Evolutionary conservation across 768 basidiomycete species (phyloP), one percentile per base, ranked within the genome.

Genomic region (Amanita pseudoporphyria): DNA sequence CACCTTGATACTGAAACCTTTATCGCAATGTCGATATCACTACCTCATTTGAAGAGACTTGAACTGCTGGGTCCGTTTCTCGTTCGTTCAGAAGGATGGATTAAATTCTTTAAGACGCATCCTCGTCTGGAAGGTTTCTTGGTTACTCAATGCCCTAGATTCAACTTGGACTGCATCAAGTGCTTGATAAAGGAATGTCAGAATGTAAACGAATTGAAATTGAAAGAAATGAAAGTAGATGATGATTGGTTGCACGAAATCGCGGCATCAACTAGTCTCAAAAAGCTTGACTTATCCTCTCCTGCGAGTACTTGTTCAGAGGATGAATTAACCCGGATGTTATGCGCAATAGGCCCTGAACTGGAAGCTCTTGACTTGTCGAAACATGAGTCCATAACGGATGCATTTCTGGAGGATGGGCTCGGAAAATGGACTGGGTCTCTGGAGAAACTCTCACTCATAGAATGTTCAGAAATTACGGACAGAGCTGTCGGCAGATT

Each of bases 41-140:
- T 99, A 26, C 82, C 79, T 1, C 62, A 77, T 12, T 77, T 99
- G 35, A 74, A 67, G 4, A 77, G 78, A 30, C 58, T 99, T 12
- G 82, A 85, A 62, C 84, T 99, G 13, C 78, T 89, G 10, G 95
- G 87, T 0, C 92, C 92, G 2, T 93, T 90, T 66, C 80, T 92
- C 19, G 84, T 96, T 31, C 81, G 82, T 18, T 66, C 75, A 6
- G 67, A 74, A 0, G 78, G 76, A 0, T 98, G 95, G 95, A 67
- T 74, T 40, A 58, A 67, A 0, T 92, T 96, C 67, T 79, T 97
- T 65, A 62, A 74, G 46, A 60, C 75, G 1, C 78, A 84, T 47
- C 74, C 81, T 4, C 62, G 69, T 9, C 73, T 99, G 9, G 70
- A 79, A 56, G 76, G 75, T 6, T 87, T 97, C 65, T 71, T 84